These are phyloP conservation scores for Penicillium sp. DNA, from an alignment of 2,329 filamentous ascomycete species.

Conservation along the genomic window DNA sequence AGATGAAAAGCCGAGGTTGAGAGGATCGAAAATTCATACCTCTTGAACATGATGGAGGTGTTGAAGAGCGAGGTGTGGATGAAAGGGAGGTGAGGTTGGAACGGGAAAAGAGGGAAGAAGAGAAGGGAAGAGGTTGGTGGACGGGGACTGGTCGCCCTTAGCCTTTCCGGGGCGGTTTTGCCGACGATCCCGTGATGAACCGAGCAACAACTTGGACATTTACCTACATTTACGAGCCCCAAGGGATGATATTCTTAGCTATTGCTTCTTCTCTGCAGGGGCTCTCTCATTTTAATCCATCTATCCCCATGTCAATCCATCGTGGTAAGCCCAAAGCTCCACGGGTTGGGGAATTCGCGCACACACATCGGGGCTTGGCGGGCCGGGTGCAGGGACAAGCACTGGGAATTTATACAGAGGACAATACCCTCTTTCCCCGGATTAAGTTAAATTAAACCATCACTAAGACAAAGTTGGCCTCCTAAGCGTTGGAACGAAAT, in stretches of 20 bases:
- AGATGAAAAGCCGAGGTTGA: slow-evolving; percentile 25
- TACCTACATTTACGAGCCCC: neutral
- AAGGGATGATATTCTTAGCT: neutral
- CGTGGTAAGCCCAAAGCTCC: neutral
- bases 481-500: neutral
- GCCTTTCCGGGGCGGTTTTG: slow-evolving; percentile 47
- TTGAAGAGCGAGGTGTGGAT: slow-evolving; percentile 43
- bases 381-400: slow-evolving; percentile 20
- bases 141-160: slow-evolving; percentile 37
- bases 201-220: slow-evolving; percentile 24
- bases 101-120: slow-evolving; percentile 35
- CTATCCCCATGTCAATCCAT: neutral
- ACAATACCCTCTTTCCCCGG: neutral
- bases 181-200: slow-evolving; percentile 47
- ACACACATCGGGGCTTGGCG: slow-evolving; percentile 26
- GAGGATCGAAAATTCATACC: slow-evolving; percentile 46
- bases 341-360: slow-evolving; percentile 22
- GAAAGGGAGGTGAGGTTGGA: slow-evolving; percentile 23
- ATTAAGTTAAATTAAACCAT: neutral
- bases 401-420: neutral
- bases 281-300: neutral
- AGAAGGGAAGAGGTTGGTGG: slow-evolving; percentile 37
- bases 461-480: neutral
- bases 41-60: slow-evolving; percentile 63
- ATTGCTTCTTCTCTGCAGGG: neutral